Evolutionary conservation across 768 basidiomycete species (phyloP), one percentile per base, ranked within the genome.

Genomic region (Cantharellus anzutake): DNA sequence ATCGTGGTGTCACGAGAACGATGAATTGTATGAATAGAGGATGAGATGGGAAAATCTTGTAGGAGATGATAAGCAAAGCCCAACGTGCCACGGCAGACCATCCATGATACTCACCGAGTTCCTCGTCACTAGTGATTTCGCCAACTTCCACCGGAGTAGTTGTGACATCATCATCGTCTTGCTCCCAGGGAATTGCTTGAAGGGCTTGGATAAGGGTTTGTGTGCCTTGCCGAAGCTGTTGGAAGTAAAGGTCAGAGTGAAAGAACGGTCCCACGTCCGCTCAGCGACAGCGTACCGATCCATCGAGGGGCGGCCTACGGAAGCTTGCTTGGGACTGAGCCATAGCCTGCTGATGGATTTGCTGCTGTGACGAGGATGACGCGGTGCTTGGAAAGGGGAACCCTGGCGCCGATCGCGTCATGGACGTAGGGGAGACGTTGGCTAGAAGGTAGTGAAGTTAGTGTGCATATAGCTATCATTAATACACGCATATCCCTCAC

Each of bases 181-280:
- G 80, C 41, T 77, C 75, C 83, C 82, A 86, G 20, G 88, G 89
- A 48, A 90, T 74, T 2, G 86, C 88, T 66, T 90, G 88, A 11
- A 91, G 74, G 2, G 86, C 88, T 71, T 90, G 88, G 42, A 91
- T 90, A 56, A 91, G 78, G 2, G 88, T 86, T 68, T 91, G 89
- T 2, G 88, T 91, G 14, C 88, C 88, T 35, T 82, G 80, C 44
- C 86, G 82, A 81, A 91, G 84, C 88, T 91, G 67, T 42, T 48
- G 44, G 44, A 29, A 11, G 44, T 48, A 38, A 29, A 20, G 59
- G 51, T 51, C 55, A 38, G 42, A 60, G 55, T 41, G n/a, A 7
- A 55, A 50, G 16, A 50, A 88, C 87, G 14, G 88, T 87, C 63
- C 81, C 80, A 64, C 80, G 76, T 11, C 82, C 84, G 44, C 77